Conservation (phyloP, 257 asterid species). For the Solanum medicagineum region DNA sequence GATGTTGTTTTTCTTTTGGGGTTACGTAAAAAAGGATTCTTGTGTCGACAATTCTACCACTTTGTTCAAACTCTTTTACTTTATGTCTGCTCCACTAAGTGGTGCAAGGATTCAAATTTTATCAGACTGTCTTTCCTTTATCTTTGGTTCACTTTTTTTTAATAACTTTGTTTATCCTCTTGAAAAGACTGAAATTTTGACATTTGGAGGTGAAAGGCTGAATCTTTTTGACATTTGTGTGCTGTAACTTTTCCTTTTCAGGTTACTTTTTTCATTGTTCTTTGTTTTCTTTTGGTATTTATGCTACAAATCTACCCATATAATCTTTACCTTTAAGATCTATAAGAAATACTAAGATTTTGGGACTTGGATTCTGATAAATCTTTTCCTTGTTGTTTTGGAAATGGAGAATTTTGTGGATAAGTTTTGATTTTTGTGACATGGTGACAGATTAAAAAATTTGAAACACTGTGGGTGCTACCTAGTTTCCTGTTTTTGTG, state of each 20-base stretch:
- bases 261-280: neutral
- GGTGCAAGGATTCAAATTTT: slow-evolving; percentile 19
- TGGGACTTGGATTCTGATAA: neutral
- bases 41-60: slow-evolving; percentile 25
- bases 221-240: neutral
- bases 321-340: neutral
- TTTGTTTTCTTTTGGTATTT: neutral
- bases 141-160: neutral
- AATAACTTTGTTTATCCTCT: neutral
- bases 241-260: neutral
- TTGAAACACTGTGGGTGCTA: slow-evolving; percentile 14
- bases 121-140: neutral
- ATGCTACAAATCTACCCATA: neutral
- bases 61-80: slow-evolving; percentile 11
- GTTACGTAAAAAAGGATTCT: slow-evolving; percentile 20
- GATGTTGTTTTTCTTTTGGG: slow-evolving; percentile 24
- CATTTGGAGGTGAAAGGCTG: neutral
- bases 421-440: neutral
- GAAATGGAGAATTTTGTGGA: neutral
- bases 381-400: neutral
- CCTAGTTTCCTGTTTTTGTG: slow-evolving; percentile 34
- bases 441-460: neutral
- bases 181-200: neutral
- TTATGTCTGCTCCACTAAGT: slow-evolving; percentile 18
- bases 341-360: neutral